Conservation (phyloP, 768 basidiomycete species). For the Epithele typhae region DNA sequence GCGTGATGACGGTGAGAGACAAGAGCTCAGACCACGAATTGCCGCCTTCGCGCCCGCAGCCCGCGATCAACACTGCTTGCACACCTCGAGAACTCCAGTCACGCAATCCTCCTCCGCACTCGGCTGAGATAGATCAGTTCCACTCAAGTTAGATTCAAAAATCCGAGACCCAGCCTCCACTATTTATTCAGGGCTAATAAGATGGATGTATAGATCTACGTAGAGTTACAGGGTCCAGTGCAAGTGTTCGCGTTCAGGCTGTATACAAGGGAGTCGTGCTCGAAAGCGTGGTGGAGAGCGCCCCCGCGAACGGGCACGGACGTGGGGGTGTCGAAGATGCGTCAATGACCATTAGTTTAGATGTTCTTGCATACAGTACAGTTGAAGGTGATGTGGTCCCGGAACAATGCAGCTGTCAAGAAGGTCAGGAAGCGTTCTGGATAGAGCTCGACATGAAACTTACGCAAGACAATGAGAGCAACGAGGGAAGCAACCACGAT, state of each 20-base stretch:
- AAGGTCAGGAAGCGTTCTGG: no score
- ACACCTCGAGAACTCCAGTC: no score
- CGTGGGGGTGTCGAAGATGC: slow-evolving; percentile 12
- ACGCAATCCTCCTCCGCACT: no score
- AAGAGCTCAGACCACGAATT: no score
- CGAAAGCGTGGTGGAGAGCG: slow-evolving; percentile 10
- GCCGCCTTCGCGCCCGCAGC: no score
- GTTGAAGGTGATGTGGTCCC: slow-evolving; percentile 67
- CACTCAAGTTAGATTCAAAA: no score
- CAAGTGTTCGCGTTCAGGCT: slow-evolving; percentile 6
- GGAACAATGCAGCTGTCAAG: slow-evolving; percentile 70
- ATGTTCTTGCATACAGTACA: slow-evolving; percentile 86
- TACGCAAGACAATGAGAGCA: slow-evolving; percentile 80
- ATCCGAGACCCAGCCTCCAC: neutral
- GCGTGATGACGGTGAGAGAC: no score
- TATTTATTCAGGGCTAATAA: slow-evolving; percentile 5
- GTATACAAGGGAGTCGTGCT: slow-evolving; percentile 12
- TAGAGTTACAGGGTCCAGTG: slow-evolving; percentile 15
- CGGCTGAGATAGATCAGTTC: no score
- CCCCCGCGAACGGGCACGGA: neutral
- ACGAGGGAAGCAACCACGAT: slow-evolving; percentile 72
- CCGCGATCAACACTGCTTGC: no score
- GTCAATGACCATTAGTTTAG: slow-evolving; percentile 37
- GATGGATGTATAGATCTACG: slow-evolving; percentile 17
- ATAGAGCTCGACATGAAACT: slow-evolving; percentile 36